Evolutionary conservation across 1,284 basidiomycete genomes (phyloP), one percentile per base, ranked within the genome.

Genomic region (Somion occarium): DNA sequence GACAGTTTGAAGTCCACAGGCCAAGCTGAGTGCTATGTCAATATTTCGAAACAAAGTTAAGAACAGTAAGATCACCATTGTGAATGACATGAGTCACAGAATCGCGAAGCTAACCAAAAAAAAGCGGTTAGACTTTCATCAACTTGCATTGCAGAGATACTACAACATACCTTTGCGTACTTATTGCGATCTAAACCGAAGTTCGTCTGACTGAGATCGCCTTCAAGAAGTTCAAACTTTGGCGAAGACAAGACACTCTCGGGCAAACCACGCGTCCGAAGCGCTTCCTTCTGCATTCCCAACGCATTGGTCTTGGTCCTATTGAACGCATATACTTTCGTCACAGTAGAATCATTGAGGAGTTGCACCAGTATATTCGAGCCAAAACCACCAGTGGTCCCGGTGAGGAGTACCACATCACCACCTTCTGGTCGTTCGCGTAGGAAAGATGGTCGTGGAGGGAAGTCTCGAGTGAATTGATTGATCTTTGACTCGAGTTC

Each of bases 271-370:
- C 44, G 25, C 34, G 26, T 43, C 15, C 26, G 19, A 23, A 57
- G 18, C 2, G 47, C 46, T 20, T 47, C 27, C 25, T 30, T 9
- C 30, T 57, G 56, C 7, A 7, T 34, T 34, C 15, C 30, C 15
- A 34, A 34, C 30, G 7, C 30, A 5, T 53, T 30, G 20, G 30
- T 22, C 15, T 27, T 13, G 5, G 19, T 18, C 23, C 56, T 24
- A 27, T 57, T 57, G 24, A 57, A 39, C 7, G 53, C 56, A 42
- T 50, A 57, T 9, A 57, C 43, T 44, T 53, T 52, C 23, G 34
- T 24, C 1, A 55, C 15, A 70, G 68, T 27, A 77, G 73, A 71
- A 69, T 80, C 63, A 80, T 80, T 72, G 75, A 62, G 13, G 2
- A 55, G 27, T 19, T 54, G 50, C 11, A 44, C 53, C 5, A 57